Evolutionary conservation across 2,329 filamentous ascomycete species (phyloP), one percentile per base, ranked within the genome.

Genomic region (Diaporthe australafricana): DNA sequence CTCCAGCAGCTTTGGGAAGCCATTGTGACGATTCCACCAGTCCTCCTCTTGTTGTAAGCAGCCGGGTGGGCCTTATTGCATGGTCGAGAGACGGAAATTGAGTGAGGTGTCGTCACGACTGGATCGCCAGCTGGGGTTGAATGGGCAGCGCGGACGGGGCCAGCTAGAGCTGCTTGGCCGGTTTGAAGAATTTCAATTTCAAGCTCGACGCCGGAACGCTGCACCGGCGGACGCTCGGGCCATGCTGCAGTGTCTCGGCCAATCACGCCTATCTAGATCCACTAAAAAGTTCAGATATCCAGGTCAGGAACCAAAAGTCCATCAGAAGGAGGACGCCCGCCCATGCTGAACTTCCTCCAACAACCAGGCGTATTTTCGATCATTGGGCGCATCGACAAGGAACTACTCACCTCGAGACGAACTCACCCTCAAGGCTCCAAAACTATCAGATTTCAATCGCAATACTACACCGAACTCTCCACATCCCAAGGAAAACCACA

Each of bases 1-100:
- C 87, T 86, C 87, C 88, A 88, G 82, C 88, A 89, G 77, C 85
- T 87, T 70, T 84, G 82, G 72, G 87, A 87, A 78, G 87, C 87
- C 89, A 90, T 90, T 79, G 80, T 72, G 53, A 72, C 25, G 16
- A 7, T 22, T 60, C 40, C 35, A 17, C 56, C 65, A 47, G 45
- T 53, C 50, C 70, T 73, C 50, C 42, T 70, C 57, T 25, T n/a
- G 22, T 25, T 27, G 30, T 17, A 20, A 22, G 35, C 35, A 35
- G 17, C 7, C 60, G 60, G 48, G 12, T 20, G 30, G 14, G 5
- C n/a, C 30, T n/a, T 65, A 65, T 50, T 27, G 60, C 52, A 53
- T 68, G 38, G 35, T 22, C 27, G 30, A 20, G 52, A 50, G 16
- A 14, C 53, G 17, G 22, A 30, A 9, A 17, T 45, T 52, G 56